Conservation (phyloP, 257 asterid species). For the Solanum megistacrolobum region DNA sequence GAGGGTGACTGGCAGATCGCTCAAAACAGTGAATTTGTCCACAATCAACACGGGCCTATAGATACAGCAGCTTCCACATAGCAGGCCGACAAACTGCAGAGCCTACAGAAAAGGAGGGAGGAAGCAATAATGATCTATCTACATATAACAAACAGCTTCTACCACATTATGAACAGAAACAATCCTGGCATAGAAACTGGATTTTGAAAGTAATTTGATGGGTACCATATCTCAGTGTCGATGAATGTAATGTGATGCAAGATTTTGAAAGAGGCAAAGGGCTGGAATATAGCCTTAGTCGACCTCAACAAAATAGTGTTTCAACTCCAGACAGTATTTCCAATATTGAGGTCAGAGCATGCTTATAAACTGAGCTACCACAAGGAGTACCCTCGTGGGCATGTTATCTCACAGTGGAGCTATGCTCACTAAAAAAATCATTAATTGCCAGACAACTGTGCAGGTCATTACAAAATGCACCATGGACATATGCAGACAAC, state of each 20-base stretch:
- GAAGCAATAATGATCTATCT: neutral
- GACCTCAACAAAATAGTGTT: neutral
- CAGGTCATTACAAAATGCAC: neutral
- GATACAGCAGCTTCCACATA: constrained; percentile 69
- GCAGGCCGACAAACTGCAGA: constrained; percentile 61
- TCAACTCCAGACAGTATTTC: neutral
- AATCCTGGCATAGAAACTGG: neutral
- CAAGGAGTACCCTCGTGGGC: neutral
- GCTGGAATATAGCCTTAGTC: neutral
- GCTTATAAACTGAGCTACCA: neutral
- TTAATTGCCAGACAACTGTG: neutral
- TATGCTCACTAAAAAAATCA: neutral
- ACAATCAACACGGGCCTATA: constrained; percentile 62
- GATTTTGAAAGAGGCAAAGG: neutral
- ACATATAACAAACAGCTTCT: neutral
- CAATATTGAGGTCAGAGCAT: neutral
- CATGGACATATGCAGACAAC: neutral
- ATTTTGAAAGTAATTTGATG: neutral
- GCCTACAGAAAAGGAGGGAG: constrained; percentile 37
- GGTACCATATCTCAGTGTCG: neutral
- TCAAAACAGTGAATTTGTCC: constrained; percentile 46
- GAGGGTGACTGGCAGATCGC: constrained; percentile 68
- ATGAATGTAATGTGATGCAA: neutral
- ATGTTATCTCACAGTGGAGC: neutral
- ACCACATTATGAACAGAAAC: neutral